Conservation (phyloP, 2,329 filamentous ascomycete species). For the Huntiella bhutanensis region DNA sequence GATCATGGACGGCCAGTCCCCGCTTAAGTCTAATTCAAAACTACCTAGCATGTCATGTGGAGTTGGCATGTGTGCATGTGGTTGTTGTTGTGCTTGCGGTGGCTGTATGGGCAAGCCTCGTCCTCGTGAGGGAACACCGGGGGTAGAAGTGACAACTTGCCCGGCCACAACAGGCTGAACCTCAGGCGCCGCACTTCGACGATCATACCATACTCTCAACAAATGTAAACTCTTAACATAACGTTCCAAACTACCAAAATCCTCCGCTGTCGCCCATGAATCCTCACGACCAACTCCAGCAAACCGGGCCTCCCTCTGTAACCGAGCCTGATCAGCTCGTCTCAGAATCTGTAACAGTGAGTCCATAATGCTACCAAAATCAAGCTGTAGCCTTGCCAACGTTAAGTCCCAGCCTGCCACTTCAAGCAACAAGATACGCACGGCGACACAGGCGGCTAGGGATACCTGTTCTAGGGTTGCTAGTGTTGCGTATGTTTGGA, state of each 20-base stretch:
- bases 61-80: neutral
- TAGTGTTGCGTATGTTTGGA: slow-evolving; percentile 11
- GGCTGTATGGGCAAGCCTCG: no score
- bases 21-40: slow-evolving; percentile 8
- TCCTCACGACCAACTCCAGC: slow-evolving; percentile 8
- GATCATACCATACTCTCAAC: slow-evolving; percentile 10
- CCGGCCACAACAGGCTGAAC: neutral
- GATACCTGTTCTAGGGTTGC: slow-evolving; percentile 10
- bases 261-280: slow-evolving; percentile 6
- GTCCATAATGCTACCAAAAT: slow-evolving; percentile 11
- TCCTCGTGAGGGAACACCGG: neutral
- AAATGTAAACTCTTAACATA: slow-evolving; percentile 11
- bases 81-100: neutral
- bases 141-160: neutral
- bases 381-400: slow-evolving; percentile 9
- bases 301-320: slow-evolving; percentile 10
- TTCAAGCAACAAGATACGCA: slow-evolving; percentile 12
- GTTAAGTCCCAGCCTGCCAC: slow-evolving; percentile 12
- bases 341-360: slow-evolving; percentile 9
- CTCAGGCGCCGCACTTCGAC: slow-evolving; percentile 9
- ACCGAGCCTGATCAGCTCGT: slow-evolving; percentile 7
- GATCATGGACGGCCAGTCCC: slow-evolving; percentile 9
- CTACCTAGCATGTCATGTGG: neutral
- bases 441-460: slow-evolving; percentile 9
- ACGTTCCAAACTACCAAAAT: slow-evolving; percentile 10